Evolutionary conservation across 1,284 basidiomycete species (phyloP).

Genomic region (Thecaphora thlaspeos): DNA sequence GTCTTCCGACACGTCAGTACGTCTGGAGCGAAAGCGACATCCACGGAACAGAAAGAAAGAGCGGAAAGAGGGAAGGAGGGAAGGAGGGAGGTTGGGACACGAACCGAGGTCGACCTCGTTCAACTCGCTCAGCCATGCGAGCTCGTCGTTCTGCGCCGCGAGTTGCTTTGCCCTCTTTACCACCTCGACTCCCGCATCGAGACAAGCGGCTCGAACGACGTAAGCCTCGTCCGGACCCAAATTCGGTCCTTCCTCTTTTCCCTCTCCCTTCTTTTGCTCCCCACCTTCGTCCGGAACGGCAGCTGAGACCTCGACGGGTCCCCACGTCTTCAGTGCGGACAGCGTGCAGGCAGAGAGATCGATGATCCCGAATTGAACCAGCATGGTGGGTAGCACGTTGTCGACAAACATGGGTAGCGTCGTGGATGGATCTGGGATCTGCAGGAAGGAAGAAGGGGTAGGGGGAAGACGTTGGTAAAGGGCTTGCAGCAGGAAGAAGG

Average conservation of each 20-base stretch:
- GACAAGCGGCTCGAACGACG: conserved; percentile 37
- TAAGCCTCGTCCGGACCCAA: conserved; percentile 43
- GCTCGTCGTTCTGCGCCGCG: conserved; percentile 5
- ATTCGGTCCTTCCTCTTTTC: conserved; percentile 10
- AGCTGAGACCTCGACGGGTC: not conserved
- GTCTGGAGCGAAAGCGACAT: too few relatives aligned
- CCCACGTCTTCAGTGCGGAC: conserved; percentile 8
- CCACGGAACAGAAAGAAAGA: too few relatives aligned
- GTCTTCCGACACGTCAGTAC: too few relatives aligned
- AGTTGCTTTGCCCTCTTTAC: conserved; percentile 26
- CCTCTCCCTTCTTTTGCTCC: not conserved
- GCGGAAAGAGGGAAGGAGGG: too few relatives aligned
- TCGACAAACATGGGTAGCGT: conserved; percentile 73
- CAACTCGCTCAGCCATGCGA: conserved; percentile 24
- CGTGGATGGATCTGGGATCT: conserved; percentile 59
- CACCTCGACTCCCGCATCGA: conserved; percentile 34
- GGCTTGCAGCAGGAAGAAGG: conserved; percentile 75
- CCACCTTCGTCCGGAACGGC: conserved; percentile 2
- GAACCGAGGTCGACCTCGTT: conserved; percentile 46
- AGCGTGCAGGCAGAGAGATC: conserved; percentile 62
- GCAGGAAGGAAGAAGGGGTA: not conserved
- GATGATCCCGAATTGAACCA: conserved; percentile 73
- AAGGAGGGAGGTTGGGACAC: not conserved
- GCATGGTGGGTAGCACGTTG: conserved; percentile 80
- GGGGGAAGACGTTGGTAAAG: conserved; percentile 63